These are phyloP conservation scores for Citrus maxima DNA, from an alignment of 345 rosid species.

Conservation along the genomic window DNA sequence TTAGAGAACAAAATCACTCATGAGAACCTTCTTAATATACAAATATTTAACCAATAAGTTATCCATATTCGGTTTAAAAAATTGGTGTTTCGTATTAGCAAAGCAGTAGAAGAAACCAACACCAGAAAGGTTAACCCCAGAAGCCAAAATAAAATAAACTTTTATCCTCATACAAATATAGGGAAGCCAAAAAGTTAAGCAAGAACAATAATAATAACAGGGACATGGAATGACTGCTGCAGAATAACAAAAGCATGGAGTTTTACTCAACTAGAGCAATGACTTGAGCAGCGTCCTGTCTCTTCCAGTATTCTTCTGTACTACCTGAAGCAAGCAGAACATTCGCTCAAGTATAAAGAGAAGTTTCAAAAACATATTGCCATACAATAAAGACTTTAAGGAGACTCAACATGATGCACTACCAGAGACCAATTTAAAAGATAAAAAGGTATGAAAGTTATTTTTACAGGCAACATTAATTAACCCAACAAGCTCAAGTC, in stretches of 20 bases:
- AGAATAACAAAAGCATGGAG: conserved; percentile 5
- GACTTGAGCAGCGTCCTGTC: conserved; percentile 80
- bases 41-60: not conserved
- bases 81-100: not conserved
- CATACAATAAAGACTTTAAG: not conserved
- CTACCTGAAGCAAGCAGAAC: conserved; percentile 53
- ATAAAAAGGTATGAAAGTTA: not conserved
- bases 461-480: not conserved
- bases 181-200: not conserved
- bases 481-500: not conserved
- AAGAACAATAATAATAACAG: not conserved
- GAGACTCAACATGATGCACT: not conserved
- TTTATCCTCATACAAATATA: not conserved
- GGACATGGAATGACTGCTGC: not conserved
- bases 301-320: conserved; percentile 86
- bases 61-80: not conserved
- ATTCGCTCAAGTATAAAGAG: not conserved
- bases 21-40: not conserved
- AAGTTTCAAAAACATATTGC: not conserved
- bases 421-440: not conserved
- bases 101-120: not conserved
- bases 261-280: conserved; percentile 68
- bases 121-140: not conserved
- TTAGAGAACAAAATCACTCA: conserved; percentile 8
- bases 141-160: not conserved